phyloP scores from a whole-genome alignment of 2,329 filamentous ascomycete genomes.

The Colletotrichum navitas region DNA sequence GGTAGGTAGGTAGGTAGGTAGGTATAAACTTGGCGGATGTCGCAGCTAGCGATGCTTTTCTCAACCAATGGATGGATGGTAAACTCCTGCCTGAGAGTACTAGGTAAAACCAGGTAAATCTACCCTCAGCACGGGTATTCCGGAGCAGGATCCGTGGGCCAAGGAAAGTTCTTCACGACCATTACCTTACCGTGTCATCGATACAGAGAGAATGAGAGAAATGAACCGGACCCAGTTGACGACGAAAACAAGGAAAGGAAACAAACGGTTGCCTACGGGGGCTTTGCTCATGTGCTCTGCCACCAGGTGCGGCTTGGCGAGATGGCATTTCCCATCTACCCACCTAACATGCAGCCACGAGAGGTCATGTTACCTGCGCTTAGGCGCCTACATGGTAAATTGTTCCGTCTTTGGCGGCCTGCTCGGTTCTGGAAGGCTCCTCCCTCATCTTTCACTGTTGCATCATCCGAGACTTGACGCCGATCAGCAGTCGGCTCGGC shows the following conservation, averaged over 20 bases:
- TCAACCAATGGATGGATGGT: not conserved
- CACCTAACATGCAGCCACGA: not conserved
- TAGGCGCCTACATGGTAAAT: too few species aligned
- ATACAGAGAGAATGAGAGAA: not conserved
- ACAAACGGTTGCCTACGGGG: conserved; percentile 9
- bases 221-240: not conserved
- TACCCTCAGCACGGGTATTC: not conserved
- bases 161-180: not conserved
- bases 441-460: conserved; percentile 25
- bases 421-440: conserved; percentile 19
- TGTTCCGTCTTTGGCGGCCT: not conserved
- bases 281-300: not conserved
- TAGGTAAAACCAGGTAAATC: too few species aligned
- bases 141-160: not conserved
- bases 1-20: too few species aligned
- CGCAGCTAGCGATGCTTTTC: not conserved
- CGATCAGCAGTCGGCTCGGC: too few species aligned
- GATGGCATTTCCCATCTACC: conserved; percentile 5
- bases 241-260: conserved; percentile 15
- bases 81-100: too few species aligned
- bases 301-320: conserved; percentile 12
- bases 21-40: not conserved
- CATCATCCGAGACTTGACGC: conserved; percentile 37
- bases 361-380: not conserved
- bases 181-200: not conserved